Percentiles rank a stretch among this genome's conserved stretches.
Conservation (phyloP, 2,329 filamentous ascomycete genomes). For the Neopestalotiopsis sp. region DNA sequence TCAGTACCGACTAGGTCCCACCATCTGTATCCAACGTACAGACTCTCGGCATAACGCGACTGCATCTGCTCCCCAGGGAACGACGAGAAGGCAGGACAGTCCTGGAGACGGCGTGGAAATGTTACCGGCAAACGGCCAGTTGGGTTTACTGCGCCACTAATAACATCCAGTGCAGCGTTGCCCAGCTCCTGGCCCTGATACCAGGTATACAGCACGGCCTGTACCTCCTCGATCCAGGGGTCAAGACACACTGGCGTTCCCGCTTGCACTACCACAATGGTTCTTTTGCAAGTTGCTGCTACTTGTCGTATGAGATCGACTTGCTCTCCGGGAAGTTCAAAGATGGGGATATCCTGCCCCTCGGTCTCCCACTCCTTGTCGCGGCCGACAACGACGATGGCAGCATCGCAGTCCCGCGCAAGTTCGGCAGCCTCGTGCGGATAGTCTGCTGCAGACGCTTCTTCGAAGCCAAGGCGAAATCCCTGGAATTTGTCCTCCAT, state of each 20-base stretch:
- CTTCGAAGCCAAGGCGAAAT: neutral
- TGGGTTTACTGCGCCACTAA: neutral
- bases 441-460: neutral
- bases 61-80: conserved; percentile 1
- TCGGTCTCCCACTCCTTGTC: neutral
- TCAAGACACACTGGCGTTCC: neutral
- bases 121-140: neutral
- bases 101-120: neutral
- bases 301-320: neutral
- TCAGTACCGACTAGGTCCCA: neutral
- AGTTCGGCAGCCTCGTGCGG: neutral
- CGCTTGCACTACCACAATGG: neutral
- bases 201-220: conserved; percentile 4
- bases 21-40: neutral
- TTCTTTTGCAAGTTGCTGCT: neutral
- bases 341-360: neutral
- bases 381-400: neutral
- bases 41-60: neutral
- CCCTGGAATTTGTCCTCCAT: neutral
- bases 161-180: neutral
- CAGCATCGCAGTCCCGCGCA: neutral
- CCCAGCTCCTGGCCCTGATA: neutral
- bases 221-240: neutral
- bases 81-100: neutral
- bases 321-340: neutral